Base-by-base conservation (phyloP, 352 stramenopile species). In the Halophytophthora batemanensis region DNA sequence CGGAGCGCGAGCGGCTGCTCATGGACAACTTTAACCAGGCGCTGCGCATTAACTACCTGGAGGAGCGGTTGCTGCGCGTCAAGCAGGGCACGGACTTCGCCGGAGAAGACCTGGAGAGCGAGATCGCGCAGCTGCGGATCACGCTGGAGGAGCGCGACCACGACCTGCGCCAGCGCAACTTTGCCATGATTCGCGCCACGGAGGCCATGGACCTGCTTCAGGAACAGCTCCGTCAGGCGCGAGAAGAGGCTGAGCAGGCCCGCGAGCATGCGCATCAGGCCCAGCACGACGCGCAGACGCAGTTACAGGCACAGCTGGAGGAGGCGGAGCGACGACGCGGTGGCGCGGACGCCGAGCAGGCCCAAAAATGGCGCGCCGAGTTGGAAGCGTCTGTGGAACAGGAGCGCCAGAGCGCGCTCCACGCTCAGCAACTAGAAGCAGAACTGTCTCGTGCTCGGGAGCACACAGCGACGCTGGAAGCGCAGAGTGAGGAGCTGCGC, bases 21-120 rank as follows among this genome's bases (percentile, higher is more conserved):
- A 88, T 82, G 61, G 79, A 87, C 44, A 86, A 85, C 57, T 87
- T 87, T 49, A 89, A 89, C 64, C 74, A 87, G 59, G 71, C 71
- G 57, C 54, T 86, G 35, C 75, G 74, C 15, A 76, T 89, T 37
- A 78, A 78, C 28, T 73, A 74, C 34, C 60, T 89, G 1, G 78
- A 93, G 48, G 71, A 90, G 50, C 71, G 74, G n/a, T 59, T 93
- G 43, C 48, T 79, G 23, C 69, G 70, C 22, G 71, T 80, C 52
- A 82, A 82, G 53, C 60, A 86, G 43, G 77, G 71, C 42, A 81
- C 73, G 29, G 76, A 76, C 21, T 84, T 87, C 43, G 54, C 65
- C 35, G 74, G 66, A 21, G 73, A 87, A 47, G 76, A 84, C 28
- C 56, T 87, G 37, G 76, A 87, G 66, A 80, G 61, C 46, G 76